These are phyloP conservation scores for Agaricus blazei DNA, from an alignment of 768 basidiomycete species.

Conservation along the genomic window DNA sequence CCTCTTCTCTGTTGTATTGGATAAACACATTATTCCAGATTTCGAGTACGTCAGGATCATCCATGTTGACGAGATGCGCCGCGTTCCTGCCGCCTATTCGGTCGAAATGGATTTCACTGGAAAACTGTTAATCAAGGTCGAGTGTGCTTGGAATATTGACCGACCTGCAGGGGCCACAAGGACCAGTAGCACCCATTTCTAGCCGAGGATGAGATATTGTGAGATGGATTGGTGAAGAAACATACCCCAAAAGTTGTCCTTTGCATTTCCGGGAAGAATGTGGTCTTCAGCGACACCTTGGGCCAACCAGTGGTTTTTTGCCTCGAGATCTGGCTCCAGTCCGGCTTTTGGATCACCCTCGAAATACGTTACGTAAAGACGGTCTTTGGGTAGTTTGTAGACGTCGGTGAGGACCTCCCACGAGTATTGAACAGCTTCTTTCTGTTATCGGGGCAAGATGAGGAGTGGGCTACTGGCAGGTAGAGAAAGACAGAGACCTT, in stretches of 20 bases:
- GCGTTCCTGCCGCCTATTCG: constrained; percentile 98
- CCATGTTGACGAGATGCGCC: constrained; percentile 86
- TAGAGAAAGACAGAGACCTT: constrained; percentile 51
- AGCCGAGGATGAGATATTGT: constrained; percentile 8
- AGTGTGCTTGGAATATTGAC: constrained; percentile 13
- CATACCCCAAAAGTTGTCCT: constrained; percentile 99
- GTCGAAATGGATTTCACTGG: constrained; percentile 93
- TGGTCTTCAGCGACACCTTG: constrained; percentile 87
- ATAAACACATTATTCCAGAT: constrained; percentile 99
- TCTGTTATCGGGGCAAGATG: constrained; percentile 37
- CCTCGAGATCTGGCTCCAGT: constrained; percentile 85
- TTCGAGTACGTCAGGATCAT: constrained; percentile 95
- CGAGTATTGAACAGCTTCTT: constrained; percentile 88
- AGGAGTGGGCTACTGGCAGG: constrained; percentile 5
- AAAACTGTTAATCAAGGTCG: background rate
- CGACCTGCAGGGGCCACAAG: constrained; percentile 94
- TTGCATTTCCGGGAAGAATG: constrained; percentile 89
- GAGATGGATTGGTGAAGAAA: constrained; percentile 1
- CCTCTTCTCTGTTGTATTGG: constrained; percentile 94
- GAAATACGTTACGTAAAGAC: constrained; percentile 96
- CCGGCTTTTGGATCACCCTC: constrained; percentile 87
- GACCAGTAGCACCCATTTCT: constrained; percentile 99
- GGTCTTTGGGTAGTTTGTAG: constrained; percentile 82
- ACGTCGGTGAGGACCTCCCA: constrained; percentile 93
- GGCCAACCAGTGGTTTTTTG: constrained; percentile 82